These are phyloP conservation scores for Colletotrichum kahawae DNA, from an alignment of 2,329 filamentous ascomycete species.

Conservation along the genomic window DNA sequence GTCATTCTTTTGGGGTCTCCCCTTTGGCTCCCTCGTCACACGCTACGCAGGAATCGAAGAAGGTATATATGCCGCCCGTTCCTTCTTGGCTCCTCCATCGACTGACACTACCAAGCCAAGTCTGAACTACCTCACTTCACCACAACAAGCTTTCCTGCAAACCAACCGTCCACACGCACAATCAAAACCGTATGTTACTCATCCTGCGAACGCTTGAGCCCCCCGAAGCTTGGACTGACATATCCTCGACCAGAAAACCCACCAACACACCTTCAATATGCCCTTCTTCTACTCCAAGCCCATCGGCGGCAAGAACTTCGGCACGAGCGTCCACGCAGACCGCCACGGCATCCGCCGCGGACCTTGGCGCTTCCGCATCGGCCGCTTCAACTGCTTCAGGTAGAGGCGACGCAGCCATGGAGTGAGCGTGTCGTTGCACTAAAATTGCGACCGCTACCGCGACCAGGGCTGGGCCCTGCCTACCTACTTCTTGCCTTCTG, in stretches of 20 bases:
- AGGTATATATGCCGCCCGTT: background rate
- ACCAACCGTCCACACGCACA: background rate
- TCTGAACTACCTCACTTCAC: background rate
- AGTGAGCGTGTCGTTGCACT: background rate
- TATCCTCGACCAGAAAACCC: background rate
- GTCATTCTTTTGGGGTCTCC: background rate
- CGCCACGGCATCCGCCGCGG: constrained; percentile 52
- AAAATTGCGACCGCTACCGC: background rate
- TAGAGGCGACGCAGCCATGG: constrained; percentile 2
- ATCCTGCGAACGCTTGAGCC: background rate
- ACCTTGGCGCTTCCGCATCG: constrained; percentile 55
- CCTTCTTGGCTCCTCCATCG: background rate
- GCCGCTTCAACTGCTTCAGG: constrained; percentile 57
- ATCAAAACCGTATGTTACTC: background rate
- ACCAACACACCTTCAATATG: constrained; percentile 34
- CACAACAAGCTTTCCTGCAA: background rate
- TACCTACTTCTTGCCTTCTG: background rate
- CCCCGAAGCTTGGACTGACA: background rate
- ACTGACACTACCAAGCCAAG: background rate
- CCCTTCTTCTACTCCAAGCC: constrained; percentile 52
- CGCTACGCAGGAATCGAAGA: background rate
- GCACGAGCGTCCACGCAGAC: constrained; percentile 52
- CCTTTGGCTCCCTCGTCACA: background rate
- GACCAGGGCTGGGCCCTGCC: background rate
- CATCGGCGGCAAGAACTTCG: constrained; percentile 53